These are phyloP conservation scores for Malus hybrid DNA, from an alignment of 331 rosid species.

Conservation along the genomic window DNA sequence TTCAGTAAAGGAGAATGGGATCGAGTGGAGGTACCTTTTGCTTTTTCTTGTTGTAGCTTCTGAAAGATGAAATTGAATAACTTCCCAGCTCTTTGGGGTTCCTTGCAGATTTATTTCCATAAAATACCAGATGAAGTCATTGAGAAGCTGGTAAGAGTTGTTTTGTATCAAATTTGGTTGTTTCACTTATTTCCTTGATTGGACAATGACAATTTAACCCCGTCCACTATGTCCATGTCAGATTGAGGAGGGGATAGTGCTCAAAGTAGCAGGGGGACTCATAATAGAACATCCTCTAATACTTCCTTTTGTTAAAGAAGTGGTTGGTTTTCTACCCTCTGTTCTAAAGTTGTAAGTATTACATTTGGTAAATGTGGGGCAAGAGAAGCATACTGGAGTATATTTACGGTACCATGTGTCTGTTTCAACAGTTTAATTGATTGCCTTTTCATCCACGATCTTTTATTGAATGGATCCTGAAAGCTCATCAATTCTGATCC, in stretches of 20 bases:
- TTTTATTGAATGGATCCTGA: neutral
- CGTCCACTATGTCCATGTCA: conserved; percentile 15
- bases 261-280: conserved; percentile 88
- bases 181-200: conserved; percentile 4
- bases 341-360: neutral
- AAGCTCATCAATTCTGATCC: too few relatives aligned
- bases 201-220: neutral
- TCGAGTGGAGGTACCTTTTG: conserved; percentile 65
- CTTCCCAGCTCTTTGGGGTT: conserved; percentile 4
- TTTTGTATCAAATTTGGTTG: conserved; percentile 5
- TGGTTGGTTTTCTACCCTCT: conserved; percentile 60
- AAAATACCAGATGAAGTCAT: conserved; percentile 80
- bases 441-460: neutral
- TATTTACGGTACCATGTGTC: conserved; percentile 1
- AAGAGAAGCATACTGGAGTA: neutral
- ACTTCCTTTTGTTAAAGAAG: conserved; percentile 71
- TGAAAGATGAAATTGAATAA: neutral
- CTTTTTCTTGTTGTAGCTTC: conserved; percentile 10
- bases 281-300: conserved; percentile 86
- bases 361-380: neutral
- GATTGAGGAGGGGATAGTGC: conserved; percentile 88
- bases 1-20: conserved; percentile 85
- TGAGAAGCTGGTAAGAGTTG: conserved; percentile 66
- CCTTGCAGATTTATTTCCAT: conserved; percentile 75
- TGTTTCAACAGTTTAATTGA: neutral